Percentiles rank a stretch among this genome's conserved stretches.
Evolutionary conservation across 2,329 filamentous ascomycete species (phyloP).

Genomic region (Peltaster fructicola): DNA sequence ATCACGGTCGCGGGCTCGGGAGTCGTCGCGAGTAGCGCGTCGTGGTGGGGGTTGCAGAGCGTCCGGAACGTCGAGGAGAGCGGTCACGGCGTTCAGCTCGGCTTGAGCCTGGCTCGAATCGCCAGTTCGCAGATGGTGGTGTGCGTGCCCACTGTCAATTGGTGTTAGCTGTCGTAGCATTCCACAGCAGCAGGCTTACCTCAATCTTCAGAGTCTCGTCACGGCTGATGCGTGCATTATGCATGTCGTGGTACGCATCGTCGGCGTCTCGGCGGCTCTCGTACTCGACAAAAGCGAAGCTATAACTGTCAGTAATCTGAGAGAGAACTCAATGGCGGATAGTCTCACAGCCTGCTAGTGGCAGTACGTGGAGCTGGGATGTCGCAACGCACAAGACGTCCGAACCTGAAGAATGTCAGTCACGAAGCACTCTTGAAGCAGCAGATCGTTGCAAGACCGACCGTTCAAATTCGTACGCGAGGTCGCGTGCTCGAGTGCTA

Average conservation of each 20-base stretch:
- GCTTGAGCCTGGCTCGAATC: slow-evolving; percentile 82
- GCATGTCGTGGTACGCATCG: slow-evolving; percentile 99
- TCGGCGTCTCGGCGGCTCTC: slow-evolving; percentile 96
- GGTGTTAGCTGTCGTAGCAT: not conserved
- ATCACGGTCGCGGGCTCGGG: slow-evolving; percentile 48
- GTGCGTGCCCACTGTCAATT: slow-evolving; percentile 81
- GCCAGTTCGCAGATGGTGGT: slow-evolving; percentile 93
- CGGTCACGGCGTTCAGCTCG: slow-evolving; percentile 47
- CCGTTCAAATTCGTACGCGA: slow-evolving; percentile 99
- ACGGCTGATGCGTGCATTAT: slow-evolving; percentile 93
- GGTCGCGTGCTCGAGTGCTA: slow-evolving; percentile 93
- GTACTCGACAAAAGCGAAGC: slow-evolving; percentile 98
- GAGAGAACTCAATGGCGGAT: not conserved
- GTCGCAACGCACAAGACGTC: slow-evolving; percentile 92
- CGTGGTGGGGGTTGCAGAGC: slow-evolving; percentile 35
- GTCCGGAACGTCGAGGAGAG: slow-evolving; percentile 56
- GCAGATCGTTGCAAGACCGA: slow-evolving; percentile 45
- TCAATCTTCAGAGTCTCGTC: slow-evolving; percentile 97
- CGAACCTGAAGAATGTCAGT: slow-evolving; percentile 54
- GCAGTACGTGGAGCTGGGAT: slow-evolving; percentile 92
- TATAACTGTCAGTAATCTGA: slow-evolving; percentile 24
- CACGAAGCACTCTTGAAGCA: slow-evolving; percentile 1
- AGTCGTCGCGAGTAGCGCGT: slow-evolving; percentile 48
- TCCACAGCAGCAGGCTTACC: slow-evolving; percentile 35
- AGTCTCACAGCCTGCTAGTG: slow-evolving; percentile 79